Evolutionary conservation across 2,329 filamentous ascomycete species (phyloP).

Genomic region (Colletotrichum lindemuthianum): DNA sequence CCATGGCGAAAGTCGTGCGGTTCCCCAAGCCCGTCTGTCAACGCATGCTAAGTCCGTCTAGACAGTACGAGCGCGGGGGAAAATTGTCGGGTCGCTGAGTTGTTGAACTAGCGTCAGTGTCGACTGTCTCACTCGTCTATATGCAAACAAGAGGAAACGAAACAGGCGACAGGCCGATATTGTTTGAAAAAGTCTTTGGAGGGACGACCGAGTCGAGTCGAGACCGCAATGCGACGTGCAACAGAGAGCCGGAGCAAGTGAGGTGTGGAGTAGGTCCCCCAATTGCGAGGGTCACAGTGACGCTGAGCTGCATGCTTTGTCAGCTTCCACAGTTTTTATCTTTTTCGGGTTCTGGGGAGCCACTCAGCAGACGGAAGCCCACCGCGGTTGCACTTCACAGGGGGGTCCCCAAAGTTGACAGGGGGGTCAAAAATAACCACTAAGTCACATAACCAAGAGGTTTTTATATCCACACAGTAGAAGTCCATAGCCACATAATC

Average conservation of each 20-base stretch:
- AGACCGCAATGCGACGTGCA: slow-evolving; percentile 26
- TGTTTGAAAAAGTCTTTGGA: slow-evolving; percentile 22
- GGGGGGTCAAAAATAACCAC: too few relatives aligned
- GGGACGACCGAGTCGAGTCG: slow-evolving; percentile 23
- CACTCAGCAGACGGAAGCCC: not conserved
- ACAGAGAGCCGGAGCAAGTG: slow-evolving; percentile 4
- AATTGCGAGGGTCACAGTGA: slow-evolving; percentile 15
- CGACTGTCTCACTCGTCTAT: not conserved
- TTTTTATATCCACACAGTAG: too few relatives aligned
- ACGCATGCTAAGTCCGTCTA: slow-evolving; percentile 25
- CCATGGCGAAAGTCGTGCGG: slow-evolving; percentile 32
- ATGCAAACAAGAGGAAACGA: slow-evolving; percentile 3
- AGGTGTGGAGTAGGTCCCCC: slow-evolving; percentile 29
- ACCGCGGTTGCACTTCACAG: too few relatives aligned
- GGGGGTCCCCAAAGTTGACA: too few relatives aligned
- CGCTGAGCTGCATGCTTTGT: slow-evolving; percentile 32
- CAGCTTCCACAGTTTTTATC: slow-evolving; percentile 8
- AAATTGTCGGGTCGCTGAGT: not conserved
- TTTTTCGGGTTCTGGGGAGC: slow-evolving; percentile 11
- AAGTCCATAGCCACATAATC: too few relatives aligned
- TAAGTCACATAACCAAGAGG: too few relatives aligned
- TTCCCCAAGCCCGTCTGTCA: slow-evolving; percentile 32
- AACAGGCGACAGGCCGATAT: slow-evolving; percentile 6
- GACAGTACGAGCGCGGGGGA: slow-evolving; percentile 14
- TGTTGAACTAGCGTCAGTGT: slow-evolving; percentile 1